phyloP scores from a whole-genome alignment of 2,329 filamentous ascomycete species.

The Phialemoniopsis sp. region DNA sequence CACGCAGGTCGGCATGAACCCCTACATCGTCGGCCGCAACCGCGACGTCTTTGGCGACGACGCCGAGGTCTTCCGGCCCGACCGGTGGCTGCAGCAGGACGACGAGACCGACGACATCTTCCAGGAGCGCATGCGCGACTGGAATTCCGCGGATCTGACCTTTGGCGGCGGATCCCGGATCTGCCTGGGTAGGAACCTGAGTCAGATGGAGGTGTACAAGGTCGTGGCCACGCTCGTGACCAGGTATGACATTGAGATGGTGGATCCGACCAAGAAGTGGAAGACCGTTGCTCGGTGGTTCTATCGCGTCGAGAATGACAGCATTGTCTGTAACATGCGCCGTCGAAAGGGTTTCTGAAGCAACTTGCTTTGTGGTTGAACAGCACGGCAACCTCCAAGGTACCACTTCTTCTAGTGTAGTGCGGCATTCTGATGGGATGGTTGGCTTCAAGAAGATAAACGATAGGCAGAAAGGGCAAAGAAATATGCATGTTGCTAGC shows the following conservation, averaged over 20 bases:
- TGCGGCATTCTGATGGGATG: no score
- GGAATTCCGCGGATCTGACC: conserved; percentile 30
- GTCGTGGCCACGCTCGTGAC: conserved; percentile 35
- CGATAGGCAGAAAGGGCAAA: no score
- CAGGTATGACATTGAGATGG: conserved; percentile 29
- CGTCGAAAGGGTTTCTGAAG: no score
- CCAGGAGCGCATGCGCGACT: conserved; percentile 23
- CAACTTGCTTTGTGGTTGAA: no score
- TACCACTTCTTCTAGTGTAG: no score
- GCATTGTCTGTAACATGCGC: no score
- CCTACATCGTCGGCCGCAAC: conserved; percentile 33
- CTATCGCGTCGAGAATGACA: conserved; percentile 2
- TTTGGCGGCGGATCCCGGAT: conserved; percentile 34
- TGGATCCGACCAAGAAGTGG: conserved; percentile 14
- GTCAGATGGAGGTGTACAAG: conserved; percentile 27
- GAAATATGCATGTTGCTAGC: no score
- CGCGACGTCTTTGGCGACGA: conserved; percentile 36
- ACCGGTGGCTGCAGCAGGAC: conserved; percentile 37
- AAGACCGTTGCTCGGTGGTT: conserved; percentile 14
- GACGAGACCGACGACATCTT: conserved; percentile 26
- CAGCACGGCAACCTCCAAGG: no score
- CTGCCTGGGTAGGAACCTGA: conserved; percentile 31
- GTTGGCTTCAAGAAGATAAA: no score
- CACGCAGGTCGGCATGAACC: conserved; percentile 34
- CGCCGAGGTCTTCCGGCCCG: conserved; percentile 37